Evolutionary conservation across 192 early-diverging fungal species (phyloP).

Genomic region (Chytriomyces hyalinus): DNA sequence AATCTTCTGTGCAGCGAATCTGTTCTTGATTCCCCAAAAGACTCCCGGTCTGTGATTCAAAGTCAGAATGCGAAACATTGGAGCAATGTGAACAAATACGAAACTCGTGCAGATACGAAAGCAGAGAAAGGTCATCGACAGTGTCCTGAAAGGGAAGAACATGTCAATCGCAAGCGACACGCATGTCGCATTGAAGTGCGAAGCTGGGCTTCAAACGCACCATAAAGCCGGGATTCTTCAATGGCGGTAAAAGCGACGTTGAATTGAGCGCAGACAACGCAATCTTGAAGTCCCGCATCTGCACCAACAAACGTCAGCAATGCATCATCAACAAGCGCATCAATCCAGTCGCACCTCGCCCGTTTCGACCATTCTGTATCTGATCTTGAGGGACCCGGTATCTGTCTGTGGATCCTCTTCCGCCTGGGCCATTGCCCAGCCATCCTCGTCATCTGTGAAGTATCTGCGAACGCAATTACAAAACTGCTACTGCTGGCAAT

Average conservation of each 20-base stretch:
- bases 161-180: constrained; percentile 44
- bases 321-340: neutral
- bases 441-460: constrained; percentile 77
- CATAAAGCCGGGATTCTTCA: constrained; percentile 81
- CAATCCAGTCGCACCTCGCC: constrained; percentile 54
- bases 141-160: constrained; percentile 23
- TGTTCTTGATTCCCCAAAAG: constrained; percentile 25
- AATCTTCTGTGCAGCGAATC: constrained; percentile 53
- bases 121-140: constrained; percentile 32
- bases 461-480: neutral
- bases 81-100: constrained; percentile 59
- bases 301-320: neutral
- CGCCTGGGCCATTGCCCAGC: constrained; percentile 72
- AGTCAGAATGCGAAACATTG: constrained; percentile 58
- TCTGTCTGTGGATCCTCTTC: constrained; percentile 51
- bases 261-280: constrained; percentile 66
- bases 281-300: constrained; percentile 72
- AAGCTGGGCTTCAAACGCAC: neutral
- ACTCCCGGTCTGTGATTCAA: constrained; percentile 25
- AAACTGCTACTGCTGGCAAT: neutral
- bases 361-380: constrained; percentile 63
- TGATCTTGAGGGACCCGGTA: constrained; percentile 62
- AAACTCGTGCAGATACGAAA: constrained; percentile 41
- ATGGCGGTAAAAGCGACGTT: constrained; percentile 72
- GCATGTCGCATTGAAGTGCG: too few relatives aligned